phyloP scores from a whole-genome alignment of 331 rosid genomes.

The Pyracantha coccinea region DNA sequence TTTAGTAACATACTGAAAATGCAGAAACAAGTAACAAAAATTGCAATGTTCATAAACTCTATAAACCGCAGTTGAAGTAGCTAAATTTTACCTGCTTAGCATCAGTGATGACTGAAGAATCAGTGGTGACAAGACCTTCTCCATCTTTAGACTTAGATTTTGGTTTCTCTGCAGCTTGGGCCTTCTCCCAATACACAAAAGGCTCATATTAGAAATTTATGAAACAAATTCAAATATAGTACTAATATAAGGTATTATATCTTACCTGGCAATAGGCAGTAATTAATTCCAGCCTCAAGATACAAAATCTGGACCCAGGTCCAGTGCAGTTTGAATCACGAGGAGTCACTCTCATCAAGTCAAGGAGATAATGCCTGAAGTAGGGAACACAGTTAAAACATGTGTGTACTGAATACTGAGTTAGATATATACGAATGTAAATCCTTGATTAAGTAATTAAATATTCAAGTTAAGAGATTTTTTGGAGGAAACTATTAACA shows the following conservation, averaged over 20 bases:
- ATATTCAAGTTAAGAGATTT: background rate
- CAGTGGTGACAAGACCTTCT: slow-evolving; percentile 19
- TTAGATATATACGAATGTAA: background rate
- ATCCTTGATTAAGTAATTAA: background rate
- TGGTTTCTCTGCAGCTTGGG: slow-evolving; percentile 46
- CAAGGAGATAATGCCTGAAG: slow-evolving; percentile 92
- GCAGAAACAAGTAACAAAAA: background rate
- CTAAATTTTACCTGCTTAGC: slow-evolving; percentile 32
- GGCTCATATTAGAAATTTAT: slow-evolving; percentile 14
- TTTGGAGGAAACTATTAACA: background rate
- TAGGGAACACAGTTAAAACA: background rate
- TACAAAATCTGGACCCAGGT: slow-evolving; percentile 80
- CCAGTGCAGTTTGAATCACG: slow-evolving; percentile 92
- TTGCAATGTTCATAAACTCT: slow-evolving; percentile 8
- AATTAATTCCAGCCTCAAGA: slow-evolving; percentile 84
- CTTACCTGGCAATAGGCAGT: slow-evolving; percentile 79
- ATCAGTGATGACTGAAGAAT: slow-evolving; percentile 33
- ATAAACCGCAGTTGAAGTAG: slow-evolving; percentile 10
- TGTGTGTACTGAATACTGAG: background rate
- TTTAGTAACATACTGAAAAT: background rate
- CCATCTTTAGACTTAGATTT: slow-evolving; percentile 45
- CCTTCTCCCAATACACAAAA: slow-evolving; percentile 34
- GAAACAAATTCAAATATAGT: background rate
- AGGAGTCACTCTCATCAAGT: slow-evolving; percentile 95
- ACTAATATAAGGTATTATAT: background rate